Percentiles rank a stretch among this genome's conserved stretches.
Conservation (phyloP, 1,284 basidiomycete genomes). For the Acaromyces ingoldii region DNA sequence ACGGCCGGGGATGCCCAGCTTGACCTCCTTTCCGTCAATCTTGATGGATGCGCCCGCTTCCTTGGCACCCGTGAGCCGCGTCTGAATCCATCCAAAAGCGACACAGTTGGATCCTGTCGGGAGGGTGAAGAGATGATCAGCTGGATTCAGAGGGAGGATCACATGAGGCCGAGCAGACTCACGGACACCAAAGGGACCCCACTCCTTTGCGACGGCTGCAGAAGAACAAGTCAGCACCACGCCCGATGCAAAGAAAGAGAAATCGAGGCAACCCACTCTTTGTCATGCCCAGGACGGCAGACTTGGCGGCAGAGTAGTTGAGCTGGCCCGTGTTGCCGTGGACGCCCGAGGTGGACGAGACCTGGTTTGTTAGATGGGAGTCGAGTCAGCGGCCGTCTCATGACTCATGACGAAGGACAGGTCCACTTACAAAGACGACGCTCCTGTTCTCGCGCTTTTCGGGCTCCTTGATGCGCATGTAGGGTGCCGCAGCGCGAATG, state of each 20-base stretch:
- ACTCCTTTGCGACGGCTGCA: conserved; percentile 64
- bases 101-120: conserved; percentile 70
- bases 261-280: conserved; percentile 59
- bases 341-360: conserved; percentile 30
- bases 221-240: neutral
- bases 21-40: conserved; percentile 75
- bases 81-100: conserved; percentile 71
- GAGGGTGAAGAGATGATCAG: no score
- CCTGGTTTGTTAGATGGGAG: conserved; percentile 12
- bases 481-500: conserved; percentile 73
- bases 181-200: conserved; percentile 72
- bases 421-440: conserved; percentile 51
- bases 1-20: conserved; percentile 60
- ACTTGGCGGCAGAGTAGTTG: conserved; percentile 60
- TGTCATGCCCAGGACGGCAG: conserved; percentile 60
- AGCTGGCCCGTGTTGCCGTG: conserved; percentile 64
- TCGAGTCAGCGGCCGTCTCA: no score
- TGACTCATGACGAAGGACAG: no score
- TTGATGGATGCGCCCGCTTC: conserved; percentile 70
- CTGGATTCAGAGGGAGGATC: no score
- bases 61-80: conserved; percentile 65
- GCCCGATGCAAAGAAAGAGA: neutral
- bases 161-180: no score
- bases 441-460: conserved; percentile 63
- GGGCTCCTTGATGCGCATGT: conserved; percentile 70